Base-by-base conservation (phyloP, 2,329 filamentous ascomycete genomes). In the Biscogniauxia mediterranea region DNA sequence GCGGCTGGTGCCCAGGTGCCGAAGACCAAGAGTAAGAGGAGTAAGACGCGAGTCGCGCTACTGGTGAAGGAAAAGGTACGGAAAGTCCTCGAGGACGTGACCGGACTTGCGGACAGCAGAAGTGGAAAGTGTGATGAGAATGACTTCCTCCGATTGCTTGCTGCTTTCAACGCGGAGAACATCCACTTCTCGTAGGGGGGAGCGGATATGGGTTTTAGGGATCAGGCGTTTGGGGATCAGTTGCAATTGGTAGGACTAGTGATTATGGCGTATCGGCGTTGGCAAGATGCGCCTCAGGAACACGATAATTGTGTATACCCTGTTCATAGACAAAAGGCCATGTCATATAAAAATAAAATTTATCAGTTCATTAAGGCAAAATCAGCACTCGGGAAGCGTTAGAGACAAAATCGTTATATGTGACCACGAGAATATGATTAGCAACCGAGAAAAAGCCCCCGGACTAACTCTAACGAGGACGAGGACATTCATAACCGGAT, bases 61-160 rank as follows among this genome's bases (percentile, higher is more conserved):
- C 77, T 97, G 38, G 89, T 99, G n/a, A 85, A 89, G 66, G 85
- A 90, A 70, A 98, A 98, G 79, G 89, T 98, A 52, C 83, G 89
- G 70, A 91, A 89, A 73, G 92, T 97, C 20, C 81, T 98, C 20
- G 89, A 94, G 72, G 86, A 89, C 65, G 88, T 89, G 60, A 97
- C 93, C 0, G 85, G 87, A 54, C 81, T 98, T 58, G 89, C 88
- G 2, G 92, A 96, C 63, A 92, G 90, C 79, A 83, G 94, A 66
- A 86, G 93, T 11, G 85, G 92, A 63, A 89, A 95, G 80, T 96
- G 93, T 71, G 93, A 97, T 71, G 92, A 98, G 78, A 93, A 90
- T 57, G 93, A 97, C 70, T 98, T 97, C 73, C 78, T 99, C 73
- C 89, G 88, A 68, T 76, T 97, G 66, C 77, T 97, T 49, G 83